Evolutionary conservation across 306 rosid species (phyloP).

Genomic region (Senna siamea): DNA sequence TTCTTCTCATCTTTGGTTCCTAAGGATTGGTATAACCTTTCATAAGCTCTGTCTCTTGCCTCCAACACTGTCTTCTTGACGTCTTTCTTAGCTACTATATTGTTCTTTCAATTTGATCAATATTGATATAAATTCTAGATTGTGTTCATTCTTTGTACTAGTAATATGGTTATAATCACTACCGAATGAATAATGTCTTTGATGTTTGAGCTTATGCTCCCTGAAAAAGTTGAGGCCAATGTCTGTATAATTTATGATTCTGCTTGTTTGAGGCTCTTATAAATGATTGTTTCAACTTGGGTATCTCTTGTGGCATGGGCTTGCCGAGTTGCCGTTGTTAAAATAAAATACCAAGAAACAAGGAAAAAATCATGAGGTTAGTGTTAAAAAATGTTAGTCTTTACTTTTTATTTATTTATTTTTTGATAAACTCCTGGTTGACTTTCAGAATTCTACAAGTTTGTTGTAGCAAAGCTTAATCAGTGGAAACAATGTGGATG

Average conservation of each 20-base stretch:
- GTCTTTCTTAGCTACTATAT: too few species aligned
- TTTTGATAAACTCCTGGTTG: conserved; percentile 1
- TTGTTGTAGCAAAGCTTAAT: neutral
- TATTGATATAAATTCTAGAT: neutral
- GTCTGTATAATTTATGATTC: neutral
- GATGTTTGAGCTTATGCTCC: neutral
- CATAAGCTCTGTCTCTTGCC: too few species aligned
- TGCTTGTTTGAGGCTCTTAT: conserved; percentile 8
- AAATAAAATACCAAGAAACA: neutral
- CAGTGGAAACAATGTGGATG: conserved; percentile 16
- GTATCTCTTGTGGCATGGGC: conserved; percentile 11
- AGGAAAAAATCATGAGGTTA: conserved; percentile 1
- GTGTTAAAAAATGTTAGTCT: conserved; percentile 20
- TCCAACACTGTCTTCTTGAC: too few species aligned
- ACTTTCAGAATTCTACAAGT: conserved; percentile 9
- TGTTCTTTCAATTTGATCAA: neutral
- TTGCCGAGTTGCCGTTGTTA: conserved; percentile 12
- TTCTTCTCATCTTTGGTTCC: too few species aligned
- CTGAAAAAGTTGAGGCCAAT: neutral
- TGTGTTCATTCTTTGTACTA: neutral
- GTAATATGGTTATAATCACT: too few species aligned
- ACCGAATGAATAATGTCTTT: neutral
- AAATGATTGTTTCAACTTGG: neutral
- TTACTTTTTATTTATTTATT: neutral
- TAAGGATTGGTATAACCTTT: too few species aligned